Percentiles rank a stretch among this genome's conserved stretches.
These are phyloP conservation scores for Plasmodium ovale DNA, from an alignment of 169 alveolate genomes.

Conservation along the genomic window DNA sequence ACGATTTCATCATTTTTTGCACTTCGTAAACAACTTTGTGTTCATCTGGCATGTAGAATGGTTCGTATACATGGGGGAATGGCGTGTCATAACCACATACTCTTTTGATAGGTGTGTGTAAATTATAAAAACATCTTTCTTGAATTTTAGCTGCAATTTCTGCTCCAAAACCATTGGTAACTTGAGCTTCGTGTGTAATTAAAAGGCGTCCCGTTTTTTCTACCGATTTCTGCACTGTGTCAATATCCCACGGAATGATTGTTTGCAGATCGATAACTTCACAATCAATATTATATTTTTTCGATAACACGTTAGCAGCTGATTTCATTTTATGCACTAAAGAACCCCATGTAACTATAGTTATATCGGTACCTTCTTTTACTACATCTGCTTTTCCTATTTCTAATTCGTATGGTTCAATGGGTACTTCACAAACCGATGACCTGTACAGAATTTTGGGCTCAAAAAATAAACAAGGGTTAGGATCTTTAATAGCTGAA, in stretches of 20 bases:
- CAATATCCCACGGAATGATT: slow-evolving; percentile 97
- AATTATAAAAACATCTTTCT: slow-evolving; percentile 93
- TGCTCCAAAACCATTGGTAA: slow-evolving; percentile 93
- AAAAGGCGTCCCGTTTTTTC: slow-evolving; percentile 94
- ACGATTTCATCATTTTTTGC: slow-evolving; percentile 84
- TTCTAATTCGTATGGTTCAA: slow-evolving; percentile 93
- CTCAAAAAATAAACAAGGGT: slow-evolving; percentile 96
- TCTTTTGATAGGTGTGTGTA: slow-evolving; percentile 96
- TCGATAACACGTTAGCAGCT: slow-evolving; percentile 93
- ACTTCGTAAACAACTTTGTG: slow-evolving; percentile 92
- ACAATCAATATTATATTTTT: slow-evolving; percentile 90
- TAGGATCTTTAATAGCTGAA: slow-evolving; percentile 90
- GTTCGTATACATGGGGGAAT: slow-evolving; percentile 95
- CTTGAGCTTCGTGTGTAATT: slow-evolving; percentile 96
- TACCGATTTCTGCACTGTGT: slow-evolving; percentile 93
- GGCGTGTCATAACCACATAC: slow-evolving; percentile 98
- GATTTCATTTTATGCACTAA: slow-evolving; percentile 87
- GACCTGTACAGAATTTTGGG: slow-evolving; percentile 97
- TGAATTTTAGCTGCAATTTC: slow-evolving; percentile 94
- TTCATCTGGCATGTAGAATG: slow-evolving; percentile 94
- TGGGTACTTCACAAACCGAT: slow-evolving; percentile 95
- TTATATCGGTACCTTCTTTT: slow-evolving; percentile 93
- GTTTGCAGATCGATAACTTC: slow-evolving; percentile 97
- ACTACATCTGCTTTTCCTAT: slow-evolving; percentile 95
- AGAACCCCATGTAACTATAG: slow-evolving; percentile 92